Conservation (phyloP, 257 asterid genomes). For the Leonotis leonurus region DNA sequence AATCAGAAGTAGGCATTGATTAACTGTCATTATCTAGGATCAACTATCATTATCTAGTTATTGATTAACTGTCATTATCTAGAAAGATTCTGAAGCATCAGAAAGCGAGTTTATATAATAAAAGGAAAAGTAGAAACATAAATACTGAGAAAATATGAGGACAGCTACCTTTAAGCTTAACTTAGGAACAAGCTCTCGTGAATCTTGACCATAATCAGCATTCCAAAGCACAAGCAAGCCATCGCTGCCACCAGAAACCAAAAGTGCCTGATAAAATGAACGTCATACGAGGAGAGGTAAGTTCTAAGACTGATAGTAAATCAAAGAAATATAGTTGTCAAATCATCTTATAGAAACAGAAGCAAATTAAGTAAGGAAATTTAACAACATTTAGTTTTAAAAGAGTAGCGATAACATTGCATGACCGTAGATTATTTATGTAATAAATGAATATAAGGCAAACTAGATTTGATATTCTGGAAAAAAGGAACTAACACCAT, state of each 20-base stretch:
- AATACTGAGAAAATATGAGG: constrained; percentile 4
- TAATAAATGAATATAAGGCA: neutral
- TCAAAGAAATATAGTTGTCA: neutral
- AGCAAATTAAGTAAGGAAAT: neutral
- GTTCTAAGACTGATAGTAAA: neutral
- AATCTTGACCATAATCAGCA: constrained; percentile 92
- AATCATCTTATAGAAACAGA: neutral
- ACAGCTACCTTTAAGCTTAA: constrained; percentile 71
- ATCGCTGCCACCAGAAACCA: constrained; percentile 98
- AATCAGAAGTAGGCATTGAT: constrained; percentile 5
- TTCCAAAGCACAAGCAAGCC: constrained; percentile 97
- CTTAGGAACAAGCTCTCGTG: constrained; percentile 96
- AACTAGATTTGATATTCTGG: neutral
- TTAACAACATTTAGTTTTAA: neutral
- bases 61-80: constrained; percentile 2
- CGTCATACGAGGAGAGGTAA: constrained; percentile 17
- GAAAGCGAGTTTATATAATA: neutral
- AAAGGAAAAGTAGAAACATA: neutral
- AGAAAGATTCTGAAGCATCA: neutral
- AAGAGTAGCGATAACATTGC: neutral
- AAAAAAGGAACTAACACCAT: neutral
- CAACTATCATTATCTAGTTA: constrained; percentile 1
- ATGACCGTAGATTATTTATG: neutral
- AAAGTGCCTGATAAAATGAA: constrained; percentile 60
- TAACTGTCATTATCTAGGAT: constrained; percentile 1